Percentiles rank a stretch among this genome's conserved stretches.
phyloP scores from a whole-genome alignment of 345 rosid species.

The Adansonia digitata region DNA sequence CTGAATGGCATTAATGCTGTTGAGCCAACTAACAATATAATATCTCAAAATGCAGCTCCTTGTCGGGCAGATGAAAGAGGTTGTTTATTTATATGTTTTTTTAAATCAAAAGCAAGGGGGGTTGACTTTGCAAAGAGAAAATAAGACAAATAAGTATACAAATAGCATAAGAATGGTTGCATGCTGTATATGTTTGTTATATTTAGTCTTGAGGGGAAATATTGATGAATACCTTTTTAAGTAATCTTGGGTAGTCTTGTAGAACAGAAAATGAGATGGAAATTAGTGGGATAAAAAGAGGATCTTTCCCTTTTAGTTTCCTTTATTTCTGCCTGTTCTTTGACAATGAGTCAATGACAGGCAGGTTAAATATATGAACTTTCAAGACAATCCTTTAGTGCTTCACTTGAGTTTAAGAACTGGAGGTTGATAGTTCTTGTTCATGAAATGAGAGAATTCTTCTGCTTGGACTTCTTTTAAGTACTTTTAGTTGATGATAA shows the following conservation, averaged over 20 bases:
- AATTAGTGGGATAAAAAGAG: conserved; percentile 1
- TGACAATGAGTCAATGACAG: neutral
- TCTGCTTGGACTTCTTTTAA: neutral
- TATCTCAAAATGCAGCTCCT: conserved; percentile 28
- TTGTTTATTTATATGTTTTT: conserved; percentile 16
- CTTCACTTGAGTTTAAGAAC: conserved; percentile 10
- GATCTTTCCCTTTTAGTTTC: neutral
- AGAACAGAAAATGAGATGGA: neutral
- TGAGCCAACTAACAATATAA: conserved; percentile 32
- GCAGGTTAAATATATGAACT: neutral
- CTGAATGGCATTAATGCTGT: conserved; percentile 26
- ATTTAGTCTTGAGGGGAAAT: neutral
- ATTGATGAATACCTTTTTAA: neutral
- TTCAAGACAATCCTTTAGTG: neutral
- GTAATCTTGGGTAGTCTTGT: neutral
- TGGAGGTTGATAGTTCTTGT: conserved; percentile 1
- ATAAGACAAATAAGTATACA: neutral
- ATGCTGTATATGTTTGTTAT: neutral
- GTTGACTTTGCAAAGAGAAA: neutral
- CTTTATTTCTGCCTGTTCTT: neutral
- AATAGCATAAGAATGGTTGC: neutral
- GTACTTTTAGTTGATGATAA: neutral
- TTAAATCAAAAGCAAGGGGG: neutral
- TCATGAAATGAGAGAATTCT: neutral
- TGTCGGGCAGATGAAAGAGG: conserved; percentile 42